Percentiles rank a stretch among this genome's conserved stretches.
Evolutionary conservation across 495 filamentous ascomycete species (phyloP).

Genomic region (Penicillium bovifimosum): DNA sequence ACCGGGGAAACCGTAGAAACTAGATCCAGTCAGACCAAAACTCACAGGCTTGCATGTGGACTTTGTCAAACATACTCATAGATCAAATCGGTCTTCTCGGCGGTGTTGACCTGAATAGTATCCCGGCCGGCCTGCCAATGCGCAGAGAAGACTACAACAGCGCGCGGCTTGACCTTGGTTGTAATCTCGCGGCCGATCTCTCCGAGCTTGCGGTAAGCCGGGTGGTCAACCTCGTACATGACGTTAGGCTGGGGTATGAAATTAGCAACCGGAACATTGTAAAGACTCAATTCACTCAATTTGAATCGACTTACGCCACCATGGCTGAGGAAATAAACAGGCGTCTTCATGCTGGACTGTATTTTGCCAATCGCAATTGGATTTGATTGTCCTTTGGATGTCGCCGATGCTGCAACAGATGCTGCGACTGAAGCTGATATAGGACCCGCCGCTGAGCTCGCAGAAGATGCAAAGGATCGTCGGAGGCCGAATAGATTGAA

Average conservation of each 20-base stretch:
- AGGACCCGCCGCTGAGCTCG: slow-evolving; percentile 2
- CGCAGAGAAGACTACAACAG: slow-evolving; percentile 80
- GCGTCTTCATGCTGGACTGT: slow-evolving; percentile 38
- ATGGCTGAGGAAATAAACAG: slow-evolving; percentile 76
- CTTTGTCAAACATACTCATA: slow-evolving; percentile 62
- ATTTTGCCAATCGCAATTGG: neutral
- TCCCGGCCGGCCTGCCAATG: slow-evolving; percentile 68
- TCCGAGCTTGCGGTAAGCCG: slow-evolving; percentile 64
- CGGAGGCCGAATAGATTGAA: slow-evolving; percentile 32
- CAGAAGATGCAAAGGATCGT: slow-evolving; percentile 22
- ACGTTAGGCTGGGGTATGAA: slow-evolving; percentile 53
- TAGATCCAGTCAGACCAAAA: slow-evolving; percentile 15
- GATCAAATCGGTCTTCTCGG: slow-evolving; percentile 64
- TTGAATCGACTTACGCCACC: slow-evolving; percentile 56
- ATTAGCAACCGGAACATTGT: neutral
- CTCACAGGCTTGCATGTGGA: neutral
- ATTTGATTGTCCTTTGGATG: neutral
- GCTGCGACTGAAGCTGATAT: slow-evolving; percentile 1
- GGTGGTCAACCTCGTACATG: slow-evolving; percentile 69
- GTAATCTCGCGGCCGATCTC: slow-evolving; percentile 74
- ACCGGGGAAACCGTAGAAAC: slow-evolving; percentile 74
- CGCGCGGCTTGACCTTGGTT: slow-evolving; percentile 68
- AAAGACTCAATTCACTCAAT: neutral
- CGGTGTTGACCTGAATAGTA: slow-evolving; percentile 66
- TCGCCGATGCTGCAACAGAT: slow-evolving; percentile 1